phyloP scores from a whole-genome alignment of 2,329 filamentous ascomycete genomes.

The Chalaropsis ovoidea region DNA sequence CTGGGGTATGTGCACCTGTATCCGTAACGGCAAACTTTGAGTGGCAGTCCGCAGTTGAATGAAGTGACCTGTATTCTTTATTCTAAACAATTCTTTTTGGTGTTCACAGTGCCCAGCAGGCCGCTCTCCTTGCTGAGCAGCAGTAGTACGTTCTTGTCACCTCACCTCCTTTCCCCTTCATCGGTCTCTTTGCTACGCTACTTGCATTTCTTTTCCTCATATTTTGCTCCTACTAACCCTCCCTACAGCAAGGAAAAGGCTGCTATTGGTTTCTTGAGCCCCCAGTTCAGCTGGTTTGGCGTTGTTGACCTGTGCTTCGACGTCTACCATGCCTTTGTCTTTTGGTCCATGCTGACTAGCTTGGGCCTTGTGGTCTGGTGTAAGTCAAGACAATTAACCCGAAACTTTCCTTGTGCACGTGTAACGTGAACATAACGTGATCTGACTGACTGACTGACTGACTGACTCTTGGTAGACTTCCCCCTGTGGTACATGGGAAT shows the following conservation, averaged over 20 bases:
- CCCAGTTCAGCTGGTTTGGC: slow-evolving; percentile 62
- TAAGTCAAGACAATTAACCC: slow-evolving; percentile 40
- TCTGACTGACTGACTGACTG: neutral
- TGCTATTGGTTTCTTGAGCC: slow-evolving; percentile 57
- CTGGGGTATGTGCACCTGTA: slow-evolving; percentile 98
- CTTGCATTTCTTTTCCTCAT: neutral
- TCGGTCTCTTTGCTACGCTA: slow-evolving; percentile 2
- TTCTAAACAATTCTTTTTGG: slow-evolving; percentile 26
- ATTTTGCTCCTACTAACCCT: slow-evolving; percentile 21
- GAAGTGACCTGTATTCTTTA: slow-evolving; percentile 20
- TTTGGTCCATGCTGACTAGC: slow-evolving; percentile 90
- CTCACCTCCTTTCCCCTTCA: neutral
- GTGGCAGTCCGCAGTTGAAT: slow-evolving; percentile 31
- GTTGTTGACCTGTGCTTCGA: slow-evolving; percentile 75
- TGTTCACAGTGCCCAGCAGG: slow-evolving; percentile 22
- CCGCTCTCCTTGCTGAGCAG: slow-evolving; percentile 22
- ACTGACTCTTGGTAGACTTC: slow-evolving; percentile 52
- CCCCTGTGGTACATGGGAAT: slow-evolving; percentile 99
- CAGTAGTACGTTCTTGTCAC: slow-evolving; percentile 31
- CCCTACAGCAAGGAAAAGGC: slow-evolving; percentile 60
- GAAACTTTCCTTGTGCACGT: neutral
- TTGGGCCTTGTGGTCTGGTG: slow-evolving; percentile 88
- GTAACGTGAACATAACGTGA: neutral
- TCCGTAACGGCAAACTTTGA: slow-evolving; percentile 42
- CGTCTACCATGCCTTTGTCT: slow-evolving; percentile 91